Evolutionary conservation across 116 monocot genomes (phyloP).

Genomic region (Posidonia oceanica): DNA sequence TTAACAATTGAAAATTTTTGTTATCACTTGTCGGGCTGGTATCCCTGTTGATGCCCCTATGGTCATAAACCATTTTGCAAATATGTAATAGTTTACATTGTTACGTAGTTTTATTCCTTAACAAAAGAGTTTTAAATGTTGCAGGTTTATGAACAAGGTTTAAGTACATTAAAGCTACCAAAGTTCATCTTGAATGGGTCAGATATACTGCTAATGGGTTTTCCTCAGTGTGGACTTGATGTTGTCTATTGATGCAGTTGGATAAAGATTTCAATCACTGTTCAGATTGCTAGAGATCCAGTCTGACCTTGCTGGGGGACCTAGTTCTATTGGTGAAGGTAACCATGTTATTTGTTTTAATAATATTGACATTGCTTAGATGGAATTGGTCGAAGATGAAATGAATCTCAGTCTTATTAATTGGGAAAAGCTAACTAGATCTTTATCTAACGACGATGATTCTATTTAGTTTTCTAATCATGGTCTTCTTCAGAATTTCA

Average conservation of each 20-base stretch:
- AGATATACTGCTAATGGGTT: slow-evolving; percentile 68
- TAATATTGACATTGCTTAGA: slow-evolving; percentile 59
- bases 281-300: slow-evolving; percentile 76
- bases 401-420: slow-evolving; percentile 60
- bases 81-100: too few species aligned
- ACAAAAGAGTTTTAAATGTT: slow-evolving; percentile 6
- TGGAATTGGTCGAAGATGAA: slow-evolving; percentile 73
- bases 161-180: slow-evolving; percentile 57
- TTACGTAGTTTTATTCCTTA: too few species aligned
- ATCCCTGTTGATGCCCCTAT: too few species aligned
- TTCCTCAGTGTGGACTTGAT: slow-evolving; percentile 70
- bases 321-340: slow-evolving; percentile 31
- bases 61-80: too few species aligned
- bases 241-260: slow-evolving; percentile 85
- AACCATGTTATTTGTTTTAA: slow-evolving; percentile 37
- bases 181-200: slow-evolving; percentile 53
- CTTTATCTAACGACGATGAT: slow-evolving; percentile 14
- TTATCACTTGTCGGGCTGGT: too few species aligned
- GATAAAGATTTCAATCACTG: slow-evolving; percentile 77
- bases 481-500: slow-evolving; percentile 23
- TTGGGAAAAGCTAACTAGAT: slow-evolving; percentile 36
- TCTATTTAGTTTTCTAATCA: slow-evolving; percentile 25
- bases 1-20: too few species aligned
- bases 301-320: slow-evolving; percentile 32
- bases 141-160: slow-evolving; percentile 84